Evolutionary conservation across 176 grass and related monocot species (phyloP).

Genomic region (Metroxylon sagu): DNA sequence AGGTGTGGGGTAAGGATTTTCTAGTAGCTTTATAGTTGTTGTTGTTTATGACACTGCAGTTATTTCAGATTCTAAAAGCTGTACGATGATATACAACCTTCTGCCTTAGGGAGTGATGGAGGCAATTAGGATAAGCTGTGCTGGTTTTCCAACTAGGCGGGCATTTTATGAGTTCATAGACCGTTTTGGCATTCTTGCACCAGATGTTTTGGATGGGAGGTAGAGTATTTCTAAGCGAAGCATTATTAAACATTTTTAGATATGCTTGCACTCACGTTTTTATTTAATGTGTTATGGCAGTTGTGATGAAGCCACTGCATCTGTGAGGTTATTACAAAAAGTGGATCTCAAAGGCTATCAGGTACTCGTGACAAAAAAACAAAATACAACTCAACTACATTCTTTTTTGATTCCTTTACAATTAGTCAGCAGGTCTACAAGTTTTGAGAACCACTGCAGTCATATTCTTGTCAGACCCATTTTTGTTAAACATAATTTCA

Average conservation of each 20-base stretch:
- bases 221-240: slow-evolving; percentile 12
- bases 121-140: slow-evolving; percentile 95
- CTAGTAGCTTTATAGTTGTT: too few species aligned
- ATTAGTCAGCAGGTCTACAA: not conserved
- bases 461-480: too few species aligned
- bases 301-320: slow-evolving; percentile 69
- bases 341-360: slow-evolving; percentile 85
- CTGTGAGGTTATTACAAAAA: slow-evolving; percentile 67
- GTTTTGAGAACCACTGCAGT: too few species aligned
- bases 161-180: slow-evolving; percentile 86
- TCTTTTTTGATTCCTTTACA: not conserved
- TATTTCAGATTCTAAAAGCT: too few species aligned
- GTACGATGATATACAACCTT: too few species aligned
- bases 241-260: not conserved
- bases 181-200: slow-evolving; percentile 90
- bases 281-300: slow-evolving; percentile 25
- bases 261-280: not conserved
- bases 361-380: slow-evolving; percentile 18
- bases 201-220: slow-evolving; percentile 83
- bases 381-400: too few species aligned
- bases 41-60: too few species aligned
- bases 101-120: slow-evolving; percentile 87
- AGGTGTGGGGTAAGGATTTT: slow-evolving; percentile 79
- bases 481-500: too few species aligned
- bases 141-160: slow-evolving; percentile 95